phyloP scores from a whole-genome alignment of 495 filamentous ascomycete genomes.

The Sordaria brevicollis region DNA sequence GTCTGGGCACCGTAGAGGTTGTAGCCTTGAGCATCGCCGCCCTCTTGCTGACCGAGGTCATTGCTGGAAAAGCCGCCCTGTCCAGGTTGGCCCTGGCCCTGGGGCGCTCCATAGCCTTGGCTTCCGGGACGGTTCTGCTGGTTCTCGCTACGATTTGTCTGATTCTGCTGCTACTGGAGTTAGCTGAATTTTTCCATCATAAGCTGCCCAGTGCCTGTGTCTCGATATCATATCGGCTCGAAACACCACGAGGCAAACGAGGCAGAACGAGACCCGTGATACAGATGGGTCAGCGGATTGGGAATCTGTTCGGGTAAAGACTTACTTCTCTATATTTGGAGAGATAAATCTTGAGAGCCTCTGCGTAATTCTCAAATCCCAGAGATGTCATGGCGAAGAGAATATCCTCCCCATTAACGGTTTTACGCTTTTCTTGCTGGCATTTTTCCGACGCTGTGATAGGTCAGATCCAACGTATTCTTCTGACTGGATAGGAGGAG shows the following conservation, averaged over 20 bases:
- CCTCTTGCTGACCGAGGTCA: slow-evolving; percentile 42
- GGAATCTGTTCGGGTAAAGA: slow-evolving; percentile 16
- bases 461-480: slow-evolving; percentile 17
- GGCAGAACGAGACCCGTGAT: not conserved
- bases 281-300: not conserved
- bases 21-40: slow-evolving; percentile 48
- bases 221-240: not conserved
- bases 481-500: slow-evolving; percentile 6
- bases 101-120: slow-evolving; percentile 54
- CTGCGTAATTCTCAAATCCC: slow-evolving; percentile 97
- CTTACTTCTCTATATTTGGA: slow-evolving; percentile 96
- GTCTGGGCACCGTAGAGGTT: slow-evolving; percentile 51
- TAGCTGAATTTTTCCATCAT: slow-evolving; percentile 11
- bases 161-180: slow-evolving; percentile 47
- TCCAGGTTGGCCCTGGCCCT: slow-evolving; percentile 34
- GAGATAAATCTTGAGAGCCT: slow-evolving; percentile 95
- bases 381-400: slow-evolving; percentile 98
- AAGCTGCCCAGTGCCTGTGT: not conserved
- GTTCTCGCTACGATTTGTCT: slow-evolving; percentile 66
- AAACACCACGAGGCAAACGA: not conserved
- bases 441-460: slow-evolving; percentile 91
- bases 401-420: slow-evolving; percentile 97
- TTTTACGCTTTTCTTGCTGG: slow-evolving; percentile 98
- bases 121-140: slow-evolving; percentile 56
- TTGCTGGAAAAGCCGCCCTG: slow-evolving; percentile 46